phyloP scores from a whole-genome alignment of 2,329 filamentous ascomycete species.

The Exophiala mesophila region DNA sequence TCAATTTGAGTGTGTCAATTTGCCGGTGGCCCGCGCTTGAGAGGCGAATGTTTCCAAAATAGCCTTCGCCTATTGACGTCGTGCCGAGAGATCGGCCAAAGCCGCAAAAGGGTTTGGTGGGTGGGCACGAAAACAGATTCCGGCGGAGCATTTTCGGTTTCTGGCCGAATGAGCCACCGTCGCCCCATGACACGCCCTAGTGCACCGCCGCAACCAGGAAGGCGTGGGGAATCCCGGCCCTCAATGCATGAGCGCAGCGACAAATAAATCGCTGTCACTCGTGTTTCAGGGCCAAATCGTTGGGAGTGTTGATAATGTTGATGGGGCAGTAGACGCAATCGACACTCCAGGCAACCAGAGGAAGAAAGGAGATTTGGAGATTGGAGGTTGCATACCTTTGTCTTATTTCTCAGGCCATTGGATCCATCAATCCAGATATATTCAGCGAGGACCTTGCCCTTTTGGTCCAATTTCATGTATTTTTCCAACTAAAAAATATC shows the following conservation, averaged over 20 bases:
- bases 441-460: conserved; percentile 83
- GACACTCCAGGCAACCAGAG: conserved; percentile 6
- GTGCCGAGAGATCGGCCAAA: conserved; percentile 4
- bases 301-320: not conserved
- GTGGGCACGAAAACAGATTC: not conserved
- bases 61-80: conserved; percentile 1
- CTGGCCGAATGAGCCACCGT: not conserved
- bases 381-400: conserved; percentile 90
- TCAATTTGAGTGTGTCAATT: conserved; percentile 20
- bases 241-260: no score
- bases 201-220: no score
- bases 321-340: not conserved
- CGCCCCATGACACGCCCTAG: not conserved
- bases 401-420: conserved; percentile 87
- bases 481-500: conserved; percentile 68
- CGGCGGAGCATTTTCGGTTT: not conserved
- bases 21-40: conserved; percentile 11
- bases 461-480: conserved; percentile 87
- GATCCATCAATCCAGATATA: conserved; percentile 92
- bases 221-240: no score
- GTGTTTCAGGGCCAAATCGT: not conserved
- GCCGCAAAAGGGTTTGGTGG: not conserved
- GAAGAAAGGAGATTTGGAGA: no score
- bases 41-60: not conserved
- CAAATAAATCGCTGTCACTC: no score